These are phyloP conservation scores for Irpex sp. DNA, from an alignment of 1,284 basidiomycete species.

Conservation along the genomic window DNA sequence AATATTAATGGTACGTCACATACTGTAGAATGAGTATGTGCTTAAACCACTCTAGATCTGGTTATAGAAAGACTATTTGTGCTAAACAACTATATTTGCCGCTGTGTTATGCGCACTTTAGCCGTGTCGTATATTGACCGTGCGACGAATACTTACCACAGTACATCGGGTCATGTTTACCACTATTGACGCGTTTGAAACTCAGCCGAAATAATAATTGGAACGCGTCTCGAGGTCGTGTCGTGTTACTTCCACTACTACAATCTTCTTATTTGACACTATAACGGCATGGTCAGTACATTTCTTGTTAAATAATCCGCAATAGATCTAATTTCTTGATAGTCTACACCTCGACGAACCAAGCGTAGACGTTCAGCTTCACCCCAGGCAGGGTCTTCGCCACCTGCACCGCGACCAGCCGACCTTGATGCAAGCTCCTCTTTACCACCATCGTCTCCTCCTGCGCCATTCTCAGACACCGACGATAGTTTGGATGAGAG, in stretches of 20 bases:
- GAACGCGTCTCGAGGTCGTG: neutral
- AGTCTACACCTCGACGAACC: slow-evolving; percentile 24
- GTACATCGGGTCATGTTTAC: neutral
- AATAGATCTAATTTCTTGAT: neutral
- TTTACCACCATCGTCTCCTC: slow-evolving; percentile 79
- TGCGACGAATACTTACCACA: neutral
- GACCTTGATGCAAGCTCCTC: slow-evolving; percentile 61
- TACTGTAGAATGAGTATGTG: neutral
- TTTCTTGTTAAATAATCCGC: neutral
- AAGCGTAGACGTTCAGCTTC: slow-evolving; percentile 65
- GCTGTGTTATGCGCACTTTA: neutral
- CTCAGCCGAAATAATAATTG: neutral
- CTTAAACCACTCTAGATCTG: too few species aligned
- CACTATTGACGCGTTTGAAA: neutral
- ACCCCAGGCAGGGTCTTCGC: slow-evolving; percentile 48
- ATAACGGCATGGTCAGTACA: neutral
- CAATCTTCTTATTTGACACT: neutral
- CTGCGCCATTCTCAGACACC: slow-evolving; percentile 80
- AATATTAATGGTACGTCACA: neutral
- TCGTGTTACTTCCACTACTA: neutral
- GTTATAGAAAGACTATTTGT: too few species aligned
- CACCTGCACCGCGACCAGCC: slow-evolving; percentile 41
- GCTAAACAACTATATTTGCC: too few species aligned
- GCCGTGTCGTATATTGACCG: neutral
- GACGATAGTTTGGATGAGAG: slow-evolving; percentile 77